phyloP scores from a whole-genome alignment of 352 stramenopile species.

The Pythium angustatum region DNA sequence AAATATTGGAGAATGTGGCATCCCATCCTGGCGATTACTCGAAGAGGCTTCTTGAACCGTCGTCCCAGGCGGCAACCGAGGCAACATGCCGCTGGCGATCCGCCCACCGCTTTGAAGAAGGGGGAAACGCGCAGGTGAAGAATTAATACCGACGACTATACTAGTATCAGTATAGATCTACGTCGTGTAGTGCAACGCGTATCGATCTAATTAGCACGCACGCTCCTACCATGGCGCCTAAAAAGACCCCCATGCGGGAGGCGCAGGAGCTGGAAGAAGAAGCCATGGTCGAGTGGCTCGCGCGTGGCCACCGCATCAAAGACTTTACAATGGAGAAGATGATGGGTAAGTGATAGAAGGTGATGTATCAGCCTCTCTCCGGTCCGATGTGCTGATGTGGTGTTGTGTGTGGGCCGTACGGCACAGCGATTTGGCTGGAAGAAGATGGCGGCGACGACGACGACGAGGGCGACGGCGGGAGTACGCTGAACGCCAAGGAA shows the following conservation, averaged over 20 bases:
- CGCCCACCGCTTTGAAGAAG: slow-evolving; percentile 9
- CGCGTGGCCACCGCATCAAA: slow-evolving; percentile 49
- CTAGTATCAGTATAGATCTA: too few species aligned
- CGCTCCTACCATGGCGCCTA: slow-evolving; percentile 18
- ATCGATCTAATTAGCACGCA: neutral
- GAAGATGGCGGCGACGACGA: slow-evolving; percentile 59
- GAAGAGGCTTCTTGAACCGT: slow-evolving; percentile 6
- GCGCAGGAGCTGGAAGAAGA: slow-evolving; percentile 67
- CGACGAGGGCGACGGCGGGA: slow-evolving; percentile 38
- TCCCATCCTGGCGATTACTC: neutral
- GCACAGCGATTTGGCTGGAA: slow-evolving; percentile 63
- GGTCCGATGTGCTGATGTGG: neutral
- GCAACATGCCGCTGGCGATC: slow-evolving; percentile 4
- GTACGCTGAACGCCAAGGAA: slow-evolving; percentile 53
- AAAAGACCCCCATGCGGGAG: slow-evolving; percentile 28
- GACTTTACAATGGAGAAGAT: slow-evolving; percentile 84
- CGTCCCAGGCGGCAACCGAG: neutral
- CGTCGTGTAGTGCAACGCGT: neutral
- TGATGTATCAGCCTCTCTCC: too few species aligned
- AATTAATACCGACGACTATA: too few species aligned
- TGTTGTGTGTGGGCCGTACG: neutral
- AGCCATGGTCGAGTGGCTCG: slow-evolving; percentile 72
- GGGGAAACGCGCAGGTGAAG: too few species aligned
- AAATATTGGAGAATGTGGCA: neutral
- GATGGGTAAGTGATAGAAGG: slow-evolving; percentile 39